Evolutionary conservation across 1,284 basidiomycete genomes (phyloP).

Genomic region (Boletus subluridellus): DNA sequence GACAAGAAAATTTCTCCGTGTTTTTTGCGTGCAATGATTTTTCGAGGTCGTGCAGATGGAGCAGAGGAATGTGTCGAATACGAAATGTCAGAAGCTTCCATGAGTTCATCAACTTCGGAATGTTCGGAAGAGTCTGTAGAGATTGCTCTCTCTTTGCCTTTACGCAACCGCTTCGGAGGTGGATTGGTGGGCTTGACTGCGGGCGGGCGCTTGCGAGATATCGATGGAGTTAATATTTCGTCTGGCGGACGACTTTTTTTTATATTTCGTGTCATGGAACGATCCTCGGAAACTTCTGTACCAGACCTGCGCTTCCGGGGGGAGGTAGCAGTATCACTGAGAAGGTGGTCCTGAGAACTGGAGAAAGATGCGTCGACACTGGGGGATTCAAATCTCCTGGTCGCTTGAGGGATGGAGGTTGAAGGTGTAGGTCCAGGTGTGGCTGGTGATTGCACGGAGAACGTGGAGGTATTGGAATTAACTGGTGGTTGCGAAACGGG

Average conservation of each 20-base stretch:
- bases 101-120: conserved; percentile 16
- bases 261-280: conserved; percentile 1
- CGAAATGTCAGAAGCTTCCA: conserved; percentile 10
- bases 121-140: conserved; percentile 21
- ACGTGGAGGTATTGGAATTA: conserved; percentile 2
- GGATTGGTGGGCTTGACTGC: conserved; percentile 17
- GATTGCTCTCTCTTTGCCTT: conserved; percentile 29
- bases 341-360: conserved; percentile 3
- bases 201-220: conserved; percentile 26
- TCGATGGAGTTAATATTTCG: conserved; percentile 7
- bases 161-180: conserved; percentile 25
- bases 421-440: conserved; percentile 6
- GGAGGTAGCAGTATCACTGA: conserved; percentile 3
- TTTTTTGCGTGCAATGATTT: conserved; percentile 19
- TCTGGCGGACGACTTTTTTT: not conserved
- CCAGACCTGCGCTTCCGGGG: conserved; percentile 9
- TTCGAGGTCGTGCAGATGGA: conserved; percentile 12
- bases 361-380: not conserved
- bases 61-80: conserved; percentile 15
- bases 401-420: conserved; percentile 1
- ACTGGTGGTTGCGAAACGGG: conserved; percentile 16
- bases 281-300: conserved; percentile 12
- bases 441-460: conserved; percentile 7
- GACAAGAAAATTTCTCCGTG: conserved; percentile 30
- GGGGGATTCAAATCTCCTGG: not conserved